Conservation (phyloP, 2,329 filamentous ascomycete genomes). For the Metarhizium rileyi region DNA sequence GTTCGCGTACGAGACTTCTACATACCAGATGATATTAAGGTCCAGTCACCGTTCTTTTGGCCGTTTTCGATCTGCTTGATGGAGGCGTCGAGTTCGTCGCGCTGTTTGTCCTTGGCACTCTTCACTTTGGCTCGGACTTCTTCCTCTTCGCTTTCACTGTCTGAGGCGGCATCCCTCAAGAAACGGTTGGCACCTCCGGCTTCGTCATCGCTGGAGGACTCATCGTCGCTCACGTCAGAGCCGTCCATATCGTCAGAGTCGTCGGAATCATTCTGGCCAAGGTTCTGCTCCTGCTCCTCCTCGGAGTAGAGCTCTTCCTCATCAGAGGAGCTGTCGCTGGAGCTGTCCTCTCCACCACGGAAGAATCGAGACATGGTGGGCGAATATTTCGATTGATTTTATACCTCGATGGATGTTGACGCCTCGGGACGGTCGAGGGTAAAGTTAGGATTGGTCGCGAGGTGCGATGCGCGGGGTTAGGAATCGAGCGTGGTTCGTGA, state of each 20-base stretch:
- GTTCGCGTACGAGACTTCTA: slow-evolving; percentile 5
- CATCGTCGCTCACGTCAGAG: slow-evolving; percentile 43
- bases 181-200: slow-evolving; percentile 71
- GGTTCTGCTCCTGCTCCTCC: slow-evolving; percentile 34
- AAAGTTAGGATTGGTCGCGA: slow-evolving; percentile 13
- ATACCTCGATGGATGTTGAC: slow-evolving; percentile 4
- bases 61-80: slow-evolving; percentile 93
- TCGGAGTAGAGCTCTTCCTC: slow-evolving; percentile 86
- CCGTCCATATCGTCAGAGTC: slow-evolving; percentile 31
- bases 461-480: slow-evolving; percentile 25
- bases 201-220: slow-evolving; percentile 53
- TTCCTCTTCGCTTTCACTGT: slow-evolving; percentile 79
- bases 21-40: slow-evolving; percentile 78
- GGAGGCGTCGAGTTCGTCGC: slow-evolving; percentile 84
- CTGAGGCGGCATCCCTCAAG: slow-evolving; percentile 63
- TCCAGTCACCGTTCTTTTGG: slow-evolving; percentile 96
- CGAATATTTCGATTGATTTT: slow-evolving; percentile 13
- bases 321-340: slow-evolving; percentile 88
- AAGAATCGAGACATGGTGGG: slow-evolving; percentile 92
- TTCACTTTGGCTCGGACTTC: slow-evolving; percentile 82
- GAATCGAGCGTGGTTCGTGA: slow-evolving; percentile 18
- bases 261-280: slow-evolving; percentile 22
- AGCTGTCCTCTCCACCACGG: slow-evolving; percentile 84
- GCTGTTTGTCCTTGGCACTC: slow-evolving; percentile 95
- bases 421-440: slow-evolving; percentile 11